A percentile compares a stretch with the other conserved stretches of the same genome.
phyloP scores from a whole-genome alignment of 768 basidiomycete genomes.

The Boletus barrowsii region DNA sequence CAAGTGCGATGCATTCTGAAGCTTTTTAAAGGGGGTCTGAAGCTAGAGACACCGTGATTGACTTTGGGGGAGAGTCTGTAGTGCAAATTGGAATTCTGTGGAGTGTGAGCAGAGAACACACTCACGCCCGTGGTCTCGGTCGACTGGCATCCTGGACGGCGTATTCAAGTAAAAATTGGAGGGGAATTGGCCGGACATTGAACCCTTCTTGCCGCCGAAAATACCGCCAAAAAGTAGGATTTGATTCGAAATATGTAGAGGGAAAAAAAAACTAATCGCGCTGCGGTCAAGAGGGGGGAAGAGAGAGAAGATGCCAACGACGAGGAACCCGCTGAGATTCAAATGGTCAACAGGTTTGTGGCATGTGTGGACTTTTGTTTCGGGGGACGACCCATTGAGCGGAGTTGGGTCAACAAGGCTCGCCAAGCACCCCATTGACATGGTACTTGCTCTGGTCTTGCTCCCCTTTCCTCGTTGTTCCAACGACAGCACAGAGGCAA shows the following conservation, averaged over 20 bases:
- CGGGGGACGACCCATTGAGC: constrained; percentile 9
- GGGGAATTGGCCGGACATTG: too few relatives aligned
- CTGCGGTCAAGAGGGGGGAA: too few relatives aligned
- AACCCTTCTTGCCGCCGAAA: neutral
- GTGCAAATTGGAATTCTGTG: constrained; percentile 3
- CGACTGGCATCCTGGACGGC: neutral
- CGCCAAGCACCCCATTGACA: neutral
- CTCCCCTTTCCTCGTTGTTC: neutral
- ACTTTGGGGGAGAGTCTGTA: neutral
- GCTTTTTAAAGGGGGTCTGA: neutral
- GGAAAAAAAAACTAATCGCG: too few relatives aligned
- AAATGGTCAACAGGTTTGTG: constrained; percentile 4
- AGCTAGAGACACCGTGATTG: neutral
- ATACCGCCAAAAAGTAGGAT: neutral
- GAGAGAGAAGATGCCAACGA: too few relatives aligned
- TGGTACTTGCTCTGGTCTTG: neutral
- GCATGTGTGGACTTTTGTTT: constrained; percentile 12
- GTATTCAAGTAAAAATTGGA: neutral
- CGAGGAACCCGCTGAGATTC: neutral
- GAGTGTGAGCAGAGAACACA: neutral
- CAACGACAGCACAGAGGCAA: neutral
- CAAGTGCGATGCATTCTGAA: neutral
- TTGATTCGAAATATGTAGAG: too few relatives aligned
- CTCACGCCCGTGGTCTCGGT: neutral
- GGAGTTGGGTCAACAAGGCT: constrained; percentile 13